Base-by-base conservation (phyloP, 2,329 filamentous ascomycete genomes). In the Monilinia vaccinii-corymbosi region DNA sequence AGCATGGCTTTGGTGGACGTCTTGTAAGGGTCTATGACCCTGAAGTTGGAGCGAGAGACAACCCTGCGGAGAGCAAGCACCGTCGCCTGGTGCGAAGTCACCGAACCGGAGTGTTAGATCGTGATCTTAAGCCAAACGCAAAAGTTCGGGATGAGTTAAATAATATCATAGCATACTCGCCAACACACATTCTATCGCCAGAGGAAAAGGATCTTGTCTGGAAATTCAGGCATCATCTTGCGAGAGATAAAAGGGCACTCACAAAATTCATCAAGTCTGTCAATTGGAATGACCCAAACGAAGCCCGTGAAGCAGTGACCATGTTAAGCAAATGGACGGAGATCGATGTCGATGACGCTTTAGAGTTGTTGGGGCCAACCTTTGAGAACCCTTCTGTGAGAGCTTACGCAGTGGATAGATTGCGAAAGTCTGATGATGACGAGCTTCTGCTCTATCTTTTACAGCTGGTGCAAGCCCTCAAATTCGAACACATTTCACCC, bases 251-350 rank as follows among this genome's bases (percentile, higher is more conserved):
- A 74, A 80, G 88, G 68, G 89, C 93, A 2, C 78, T 97, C 61
- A 99, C 93, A 38, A 99, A 99, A 69, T 96, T 99, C 67, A 91
- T 97, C 72, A 99, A 97, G 73, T 97, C 93, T 0, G 93, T 97
- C 44, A 92, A 95, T 66, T 99, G 94, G 93, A 84, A 83, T 53
- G 93, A 96, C 72, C 81, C 83, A 50, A 84, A 85, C 63, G 93
- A 99, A 77, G 86, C 89, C 4, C 87, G 89, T 61, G 91, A 97
- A 75, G 92, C 93, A 7, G 89, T 94, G 28, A 90, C 95, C 63
- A 84, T 99, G 5, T 80, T 99, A 21, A 85, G 88, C 0, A 93
- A 92, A 67, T 99, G 94, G 94, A 95, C 89, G 0, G 91, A 96
- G 66, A 96, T 99, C 61, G 94, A 97, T 70, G 87, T 99, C 6